phyloP scores from a whole-genome alignment of 1,284 basidiomycete species.

The Volvariella volvacea region DNA sequence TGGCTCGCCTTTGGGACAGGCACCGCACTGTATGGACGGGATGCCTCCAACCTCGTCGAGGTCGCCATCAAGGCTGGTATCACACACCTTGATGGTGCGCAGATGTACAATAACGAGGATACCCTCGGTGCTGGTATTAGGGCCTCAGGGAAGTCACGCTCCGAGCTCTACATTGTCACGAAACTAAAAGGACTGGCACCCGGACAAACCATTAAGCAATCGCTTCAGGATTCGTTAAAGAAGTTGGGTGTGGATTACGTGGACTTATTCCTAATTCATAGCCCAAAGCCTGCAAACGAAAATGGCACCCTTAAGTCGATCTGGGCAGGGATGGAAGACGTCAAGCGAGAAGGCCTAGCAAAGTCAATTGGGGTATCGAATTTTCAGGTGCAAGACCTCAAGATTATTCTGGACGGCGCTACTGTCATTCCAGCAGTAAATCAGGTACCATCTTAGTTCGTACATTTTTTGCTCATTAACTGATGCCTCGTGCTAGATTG shows the following conservation, averaged over 20 bases:
- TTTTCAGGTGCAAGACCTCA: conserved; percentile 62
- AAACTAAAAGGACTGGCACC: conserved; percentile 39
- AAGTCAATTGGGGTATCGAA: conserved; percentile 85
- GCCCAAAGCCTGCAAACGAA: conserved; percentile 35
- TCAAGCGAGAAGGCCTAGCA: conserved; percentile 61
- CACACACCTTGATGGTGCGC: conserved; percentile 69
- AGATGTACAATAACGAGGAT: conserved; percentile 59
- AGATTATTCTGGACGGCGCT: conserved; percentile 53
- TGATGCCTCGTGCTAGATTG: conserved; percentile 38
- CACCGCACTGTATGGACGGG: conserved; percentile 46
- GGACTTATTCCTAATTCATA: conserved; percentile 76
- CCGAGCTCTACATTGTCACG: conserved; percentile 60
- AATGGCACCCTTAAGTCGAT: conserved; percentile 41
- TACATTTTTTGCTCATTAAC: too few relatives aligned
- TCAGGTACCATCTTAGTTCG: conserved; percentile 45
- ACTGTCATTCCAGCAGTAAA: conserved; percentile 67
- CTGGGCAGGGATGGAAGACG: conserved; percentile 71
- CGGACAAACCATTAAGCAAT: conserved; percentile 42
- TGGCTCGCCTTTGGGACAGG: conserved; percentile 70
- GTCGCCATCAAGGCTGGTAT: conserved; percentile 56
- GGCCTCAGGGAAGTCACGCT: conserved; percentile 45
- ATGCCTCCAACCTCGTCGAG: conserved; percentile 42
- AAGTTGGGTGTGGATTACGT: conserved; percentile 66
- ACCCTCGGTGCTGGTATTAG: conserved; percentile 47
- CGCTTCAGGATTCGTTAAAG: conserved; percentile 45